Evolutionary conservation across 768 basidiomycete species (phyloP), one percentile per base, ranked within the genome.

Genomic region (Mycena amicta): DNA sequence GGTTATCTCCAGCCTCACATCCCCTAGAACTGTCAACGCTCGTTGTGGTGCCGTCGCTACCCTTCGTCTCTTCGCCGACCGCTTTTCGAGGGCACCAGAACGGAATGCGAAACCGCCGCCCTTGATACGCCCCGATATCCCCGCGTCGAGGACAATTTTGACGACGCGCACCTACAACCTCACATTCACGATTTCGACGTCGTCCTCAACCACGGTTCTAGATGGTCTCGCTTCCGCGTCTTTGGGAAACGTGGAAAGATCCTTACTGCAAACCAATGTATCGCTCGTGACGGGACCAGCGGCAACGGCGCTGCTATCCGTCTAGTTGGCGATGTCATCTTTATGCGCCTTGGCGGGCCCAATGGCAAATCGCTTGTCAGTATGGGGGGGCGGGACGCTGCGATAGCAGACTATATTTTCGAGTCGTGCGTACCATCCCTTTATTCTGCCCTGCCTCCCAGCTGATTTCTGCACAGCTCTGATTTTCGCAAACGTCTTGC

Each of bases 231-330:
- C 26, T 51, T 51, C 31, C 50, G 50, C 28, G 23, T 43, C 18
- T 54, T 54, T 43, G 16, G 39, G 18, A 54, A 54, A 37, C 53
- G 53, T 29, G 53, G 41, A 27, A 43, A 45, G 41, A 43, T 40
- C 11, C 45, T 54, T 29, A 28, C 3, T 22, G 13, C 41, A 18
- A 55, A 55, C 46, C n/a, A 29, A 18, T 55, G 30, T 22, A 37
- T 37, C 18, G 33, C 33, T 37, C 33, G 33, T 8, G 33, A 37
- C 33, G 33, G 33, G 33, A 37, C 33, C 33, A 37, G 18, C 33
- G 33, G 18, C 33, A 18, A 37, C 33, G n/a, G n/a, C n/a, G n/a
- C n/a, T 18, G 11, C 33, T 37, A 37, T 37, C 33, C 33, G 18
- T 8, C 33, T 37, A 18, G 33, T 37, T 8, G 33, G 33, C 33